A percentile compares a stretch with the other conserved stretches of the same genome.
These are phyloP conservation scores for Yarrowia osloensis DNA, from an alignment of 805 yeast genomes.

Conservation along the genomic window DNA sequence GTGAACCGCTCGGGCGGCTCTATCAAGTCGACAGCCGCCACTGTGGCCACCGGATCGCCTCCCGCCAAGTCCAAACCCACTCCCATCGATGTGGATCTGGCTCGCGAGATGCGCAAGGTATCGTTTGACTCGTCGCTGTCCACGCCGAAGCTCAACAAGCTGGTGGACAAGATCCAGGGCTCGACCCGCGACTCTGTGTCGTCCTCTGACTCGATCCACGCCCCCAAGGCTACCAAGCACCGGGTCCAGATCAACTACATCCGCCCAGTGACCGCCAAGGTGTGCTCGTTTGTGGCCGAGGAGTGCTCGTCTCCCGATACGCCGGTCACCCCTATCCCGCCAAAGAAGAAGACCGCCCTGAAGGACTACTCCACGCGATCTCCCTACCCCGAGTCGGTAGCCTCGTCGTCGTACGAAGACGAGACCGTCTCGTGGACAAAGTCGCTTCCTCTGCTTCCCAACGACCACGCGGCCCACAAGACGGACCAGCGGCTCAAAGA, in stretches of 20 bases:
- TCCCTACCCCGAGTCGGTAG: neutral
- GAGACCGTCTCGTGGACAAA: conserved; percentile 1
- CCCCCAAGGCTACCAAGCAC: conserved; percentile 11
- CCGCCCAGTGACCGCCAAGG: conserved; percentile 14
- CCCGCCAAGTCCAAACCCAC: conserved; percentile 3
- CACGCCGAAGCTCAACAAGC: conserved; percentile 19
- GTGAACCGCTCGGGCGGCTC: neutral
- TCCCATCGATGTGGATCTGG: conserved; percentile 13
- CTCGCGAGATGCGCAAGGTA: conserved; percentile 11
- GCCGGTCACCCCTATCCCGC: neutral
- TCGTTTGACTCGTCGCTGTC: conserved; percentile 18
- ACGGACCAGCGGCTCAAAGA: conserved; percentile 4
- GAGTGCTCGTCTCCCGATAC: conserved; percentile 7
- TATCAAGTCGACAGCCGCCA: neutral
- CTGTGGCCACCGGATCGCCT: neutral
- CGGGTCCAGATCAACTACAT: conserved; percentile 13
- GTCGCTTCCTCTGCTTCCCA: neutral
- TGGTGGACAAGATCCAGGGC: conserved; percentile 15
- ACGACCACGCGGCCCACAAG: conserved; percentile 15
- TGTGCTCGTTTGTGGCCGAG: conserved; percentile 9
- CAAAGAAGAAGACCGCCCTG: neutral
- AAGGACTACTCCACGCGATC: neutral
- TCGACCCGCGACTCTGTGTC: neutral
- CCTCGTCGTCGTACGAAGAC: neutral
- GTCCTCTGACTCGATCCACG: neutral